phyloP scores from a whole-genome alignment of 192 early-diverging fungal species.

The Entomortierella chlamydospora region DNA sequence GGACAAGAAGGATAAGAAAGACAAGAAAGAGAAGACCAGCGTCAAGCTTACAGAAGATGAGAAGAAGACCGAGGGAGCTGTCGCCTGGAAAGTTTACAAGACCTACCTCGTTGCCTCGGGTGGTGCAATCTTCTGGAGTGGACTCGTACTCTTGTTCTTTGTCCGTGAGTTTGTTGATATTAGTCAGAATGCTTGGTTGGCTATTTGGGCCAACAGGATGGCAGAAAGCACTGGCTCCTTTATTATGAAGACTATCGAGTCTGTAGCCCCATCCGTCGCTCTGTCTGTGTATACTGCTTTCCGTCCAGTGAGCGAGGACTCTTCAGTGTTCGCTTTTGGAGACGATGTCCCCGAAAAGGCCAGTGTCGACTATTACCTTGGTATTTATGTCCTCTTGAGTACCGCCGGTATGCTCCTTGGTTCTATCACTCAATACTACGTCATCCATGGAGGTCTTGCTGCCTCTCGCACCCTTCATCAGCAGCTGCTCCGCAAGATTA shows the following conservation, averaged over 20 bases:
- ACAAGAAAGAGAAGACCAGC: conserved; percentile 51
- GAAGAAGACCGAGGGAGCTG: conserved; percentile 84
- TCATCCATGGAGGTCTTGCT: conserved; percentile 58
- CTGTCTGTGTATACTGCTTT: conserved; percentile 23
- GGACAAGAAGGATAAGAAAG: conserved; percentile 45
- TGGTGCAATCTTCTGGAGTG: conserved; percentile 67
- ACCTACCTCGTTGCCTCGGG: conserved; percentile 82
- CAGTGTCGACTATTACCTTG: conserved; percentile 70
- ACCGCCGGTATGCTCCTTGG: conserved; percentile 42
- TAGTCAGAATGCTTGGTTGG: conserved; percentile 68
- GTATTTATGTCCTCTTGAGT: conserved; percentile 70
- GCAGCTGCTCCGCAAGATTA: conserved; percentile 64
- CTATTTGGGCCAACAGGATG: conserved; percentile 61
- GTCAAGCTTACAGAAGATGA: conserved; percentile 83
- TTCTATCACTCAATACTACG: conserved; percentile 42
- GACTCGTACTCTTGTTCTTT: conserved; percentile 55
- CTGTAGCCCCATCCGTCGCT: neutral
- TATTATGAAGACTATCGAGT: conserved; percentile 8
- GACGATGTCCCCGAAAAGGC: conserved; percentile 19
- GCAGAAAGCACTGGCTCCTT: conserved; percentile 14
- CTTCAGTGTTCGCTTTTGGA: conserved; percentile 1
- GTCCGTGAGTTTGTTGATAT: conserved; percentile 59
- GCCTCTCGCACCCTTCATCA: conserved; percentile 70
- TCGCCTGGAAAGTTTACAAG: conserved; percentile 81
- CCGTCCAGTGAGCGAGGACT: neutral